Evolutionary conservation across 805 yeast genomes (phyloP).

Genomic region (Candida chauliodis): DNA sequence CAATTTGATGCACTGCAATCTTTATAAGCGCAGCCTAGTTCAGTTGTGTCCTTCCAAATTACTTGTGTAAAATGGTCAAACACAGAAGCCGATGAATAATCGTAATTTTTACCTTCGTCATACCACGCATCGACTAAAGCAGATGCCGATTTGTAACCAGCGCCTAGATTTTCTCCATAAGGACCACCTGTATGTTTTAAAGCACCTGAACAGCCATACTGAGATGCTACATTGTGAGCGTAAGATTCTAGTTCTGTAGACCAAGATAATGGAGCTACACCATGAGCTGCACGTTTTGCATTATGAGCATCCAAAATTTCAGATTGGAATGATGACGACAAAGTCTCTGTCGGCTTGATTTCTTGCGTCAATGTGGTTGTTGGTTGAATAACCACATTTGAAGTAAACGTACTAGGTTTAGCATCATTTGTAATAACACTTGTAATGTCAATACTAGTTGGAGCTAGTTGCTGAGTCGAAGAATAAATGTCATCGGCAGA

Average conservation of each 20-base stretch:
- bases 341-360: constrained; percentile 10
- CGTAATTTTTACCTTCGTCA: constrained; percentile 48
- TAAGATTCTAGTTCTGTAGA: constrained; percentile 26
- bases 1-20: constrained; percentile 42
- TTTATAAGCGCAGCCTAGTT: constrained; percentile 70
- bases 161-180: constrained; percentile 77
- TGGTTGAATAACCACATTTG: constrained; percentile 10
- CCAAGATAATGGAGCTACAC: constrained; percentile 30
- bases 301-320: constrained; percentile 36
- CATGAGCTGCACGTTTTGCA: constrained; percentile 34
- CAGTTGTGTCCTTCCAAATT: constrained; percentile 59
- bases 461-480: too few relatives aligned
- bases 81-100: constrained; percentile 46
- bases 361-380: constrained; percentile 11
- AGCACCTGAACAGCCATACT: constrained; percentile 59
- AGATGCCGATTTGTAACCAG: constrained; percentile 55
- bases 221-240: constrained; percentile 45
- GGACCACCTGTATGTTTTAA: constrained; percentile 63
- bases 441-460: too few relatives aligned
- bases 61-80: constrained; percentile 71
- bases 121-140: constrained; percentile 73
- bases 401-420: too few relatives aligned
- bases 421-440: too few relatives aligned
- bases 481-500: constrained; percentile 1
- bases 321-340: constrained; percentile 27